Conservation (phyloP, 192 early-diverging fungal species). For the Thamnidium elegans region DNA sequence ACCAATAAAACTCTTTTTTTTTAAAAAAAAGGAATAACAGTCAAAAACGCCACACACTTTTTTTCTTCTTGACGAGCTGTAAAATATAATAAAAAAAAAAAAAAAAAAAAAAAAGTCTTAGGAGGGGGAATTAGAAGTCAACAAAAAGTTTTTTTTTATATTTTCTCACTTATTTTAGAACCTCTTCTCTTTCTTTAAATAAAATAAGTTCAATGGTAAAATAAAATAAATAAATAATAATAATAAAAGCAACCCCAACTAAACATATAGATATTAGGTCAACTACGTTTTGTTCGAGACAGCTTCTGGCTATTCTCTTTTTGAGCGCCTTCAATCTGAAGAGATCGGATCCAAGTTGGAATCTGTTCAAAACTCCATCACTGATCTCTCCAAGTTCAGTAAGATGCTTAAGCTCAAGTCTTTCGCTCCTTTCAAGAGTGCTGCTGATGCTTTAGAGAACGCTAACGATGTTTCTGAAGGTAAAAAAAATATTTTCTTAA, state of each 20-base stretch:
- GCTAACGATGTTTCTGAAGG: constrained; percentile 98
- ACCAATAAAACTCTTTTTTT: no score
- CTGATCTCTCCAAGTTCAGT: constrained; percentile 86
- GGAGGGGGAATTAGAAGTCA: no score
- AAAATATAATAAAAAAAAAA: no score
- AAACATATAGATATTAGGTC: constrained; percentile 28
- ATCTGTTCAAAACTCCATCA: constrained; percentile 77
- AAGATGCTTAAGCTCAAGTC: constrained; percentile 90
- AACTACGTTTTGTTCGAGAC: constrained; percentile 88
- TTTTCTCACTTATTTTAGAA: not conserved
- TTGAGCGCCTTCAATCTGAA: constrained; percentile 89
- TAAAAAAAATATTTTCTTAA: constrained; percentile 27
- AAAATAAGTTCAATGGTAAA: not conserved
- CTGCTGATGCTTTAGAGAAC: constrained; percentile 97
- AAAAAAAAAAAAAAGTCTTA: no score
- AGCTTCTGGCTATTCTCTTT: constrained; percentile 94
- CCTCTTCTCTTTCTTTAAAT: not conserved
- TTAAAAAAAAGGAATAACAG: no score
- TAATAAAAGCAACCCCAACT: not conserved
- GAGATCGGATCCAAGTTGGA: constrained; percentile 94
- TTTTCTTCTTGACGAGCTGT: no score
- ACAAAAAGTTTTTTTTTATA: not conserved
- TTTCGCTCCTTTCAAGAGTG: constrained; percentile 96
- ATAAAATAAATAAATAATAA: not conserved
- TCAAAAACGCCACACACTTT: no score